A percentile compares a stretch with the other conserved stretches of the same genome.
These are phyloP conservation scores for Cardamine resedifolia DNA, from an alignment of 345 rosid species.

Conservation along the genomic window DNA sequence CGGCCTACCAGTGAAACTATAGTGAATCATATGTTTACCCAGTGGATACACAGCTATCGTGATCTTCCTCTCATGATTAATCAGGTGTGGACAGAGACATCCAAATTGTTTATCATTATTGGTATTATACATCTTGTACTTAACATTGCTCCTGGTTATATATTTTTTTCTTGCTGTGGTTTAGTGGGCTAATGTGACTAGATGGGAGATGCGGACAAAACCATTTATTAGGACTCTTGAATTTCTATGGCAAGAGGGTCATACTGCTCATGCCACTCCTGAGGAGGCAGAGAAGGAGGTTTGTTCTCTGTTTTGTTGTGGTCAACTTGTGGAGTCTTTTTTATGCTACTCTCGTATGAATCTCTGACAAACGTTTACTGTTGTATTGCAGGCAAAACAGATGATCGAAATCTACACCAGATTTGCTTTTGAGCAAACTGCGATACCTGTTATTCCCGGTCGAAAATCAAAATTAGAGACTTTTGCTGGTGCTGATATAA, in stretches of 20 bases:
- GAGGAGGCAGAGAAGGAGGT: slow-evolving; percentile 97
- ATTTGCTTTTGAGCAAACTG: slow-evolving; percentile 94
- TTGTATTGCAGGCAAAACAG: slow-evolving; percentile 67
- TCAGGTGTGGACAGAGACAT: slow-evolving; percentile 50
- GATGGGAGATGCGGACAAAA: slow-evolving; percentile 96
- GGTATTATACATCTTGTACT: neutral
- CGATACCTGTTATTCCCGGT: slow-evolving; percentile 92
- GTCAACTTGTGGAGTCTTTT: neutral
- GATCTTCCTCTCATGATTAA: slow-evolving; percentile 96
- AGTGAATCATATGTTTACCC: slow-evolving; percentile 95
- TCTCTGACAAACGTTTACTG: neutral
- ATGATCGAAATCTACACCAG: slow-evolving; percentile 85
- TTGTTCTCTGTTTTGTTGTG: slow-evolving; percentile 18
- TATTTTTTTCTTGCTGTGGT: neutral
- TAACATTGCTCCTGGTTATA: neutral
- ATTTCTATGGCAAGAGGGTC: slow-evolving; percentile 98
- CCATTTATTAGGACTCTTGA: slow-evolving; percentile 96
- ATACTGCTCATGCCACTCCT: slow-evolving; percentile 84
- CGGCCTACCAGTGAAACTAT: slow-evolving; percentile 96
- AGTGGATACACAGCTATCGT: slow-evolving; percentile 93
- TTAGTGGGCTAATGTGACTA: slow-evolving; percentile 96
- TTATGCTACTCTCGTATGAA: neutral
- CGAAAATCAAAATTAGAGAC: slow-evolving; percentile 84
- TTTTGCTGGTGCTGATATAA: slow-evolving; percentile 90
- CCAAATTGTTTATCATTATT: slow-evolving; percentile 4